These are phyloP conservation scores for Magnusiomyces suaveolens DNA, from an alignment of 1,139 yeast species.

Conservation along the genomic window DNA sequence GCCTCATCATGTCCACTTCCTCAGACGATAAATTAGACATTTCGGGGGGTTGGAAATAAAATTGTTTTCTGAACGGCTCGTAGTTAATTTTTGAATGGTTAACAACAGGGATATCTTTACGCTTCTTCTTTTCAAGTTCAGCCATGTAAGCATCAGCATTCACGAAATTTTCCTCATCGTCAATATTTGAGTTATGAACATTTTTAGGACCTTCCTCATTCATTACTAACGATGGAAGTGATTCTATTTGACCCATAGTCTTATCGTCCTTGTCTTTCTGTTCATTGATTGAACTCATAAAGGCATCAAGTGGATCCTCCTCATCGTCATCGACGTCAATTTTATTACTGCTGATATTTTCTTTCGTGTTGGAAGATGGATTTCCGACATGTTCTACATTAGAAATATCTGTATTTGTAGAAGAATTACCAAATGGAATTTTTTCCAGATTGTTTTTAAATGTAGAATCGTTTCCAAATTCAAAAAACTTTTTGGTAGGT, in stretches of 20 bases:
- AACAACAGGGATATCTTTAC: constrained; percentile 36
- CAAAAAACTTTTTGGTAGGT: constrained; percentile 1
- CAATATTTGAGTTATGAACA: constrained; percentile 22
- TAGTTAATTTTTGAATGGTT: constrained; percentile 43
- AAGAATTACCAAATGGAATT: not conserved
- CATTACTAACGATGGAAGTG: constrained; percentile 19
- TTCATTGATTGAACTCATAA: constrained; percentile 26
- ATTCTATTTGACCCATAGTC: not conserved
- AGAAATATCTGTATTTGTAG: not conserved
- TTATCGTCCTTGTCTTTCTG: constrained; percentile 11
- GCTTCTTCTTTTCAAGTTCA: constrained; percentile 34
- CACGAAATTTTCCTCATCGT: constrained; percentile 24
- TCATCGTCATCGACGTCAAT: constrained; percentile 17
- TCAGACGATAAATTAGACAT: constrained; percentile 38
- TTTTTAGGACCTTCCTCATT: constrained; percentile 20
- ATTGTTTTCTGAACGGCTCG: constrained; percentile 49
- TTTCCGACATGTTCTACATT: not conserved
- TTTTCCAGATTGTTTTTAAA: not conserved
- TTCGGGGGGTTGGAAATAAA: constrained; percentile 59
- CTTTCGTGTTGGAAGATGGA: too few relatives aligned
- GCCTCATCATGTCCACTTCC: constrained; percentile 48
- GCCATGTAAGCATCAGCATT: constrained; percentile 27
- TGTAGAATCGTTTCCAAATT: constrained; percentile 6
- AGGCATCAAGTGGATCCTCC: constrained; percentile 36
- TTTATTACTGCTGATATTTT: constrained; percentile 6